These are phyloP conservation scores for Trichoderma semiorbis DNA, from an alignment of 2,329 filamentous ascomycete genomes.

Conservation along the genomic window DNA sequence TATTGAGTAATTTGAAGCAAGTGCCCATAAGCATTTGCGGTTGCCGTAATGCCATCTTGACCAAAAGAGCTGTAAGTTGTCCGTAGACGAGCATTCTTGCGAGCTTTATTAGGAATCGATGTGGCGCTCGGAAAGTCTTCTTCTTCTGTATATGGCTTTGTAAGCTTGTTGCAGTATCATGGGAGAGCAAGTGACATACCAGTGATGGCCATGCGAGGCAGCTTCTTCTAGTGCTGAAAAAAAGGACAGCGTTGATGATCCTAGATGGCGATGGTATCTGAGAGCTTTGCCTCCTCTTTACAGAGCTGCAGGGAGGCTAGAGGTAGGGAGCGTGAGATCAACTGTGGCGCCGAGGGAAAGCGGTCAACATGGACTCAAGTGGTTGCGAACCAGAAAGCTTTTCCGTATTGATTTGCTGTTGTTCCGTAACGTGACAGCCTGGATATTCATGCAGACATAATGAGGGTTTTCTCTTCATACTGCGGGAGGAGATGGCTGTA, in stretches of 20 bases:
- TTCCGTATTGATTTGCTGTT: neutral
- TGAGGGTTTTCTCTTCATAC: neutral
- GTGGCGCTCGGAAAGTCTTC: neutral
- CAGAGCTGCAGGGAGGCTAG: neutral
- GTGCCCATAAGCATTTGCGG: neutral
- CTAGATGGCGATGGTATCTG: neutral
- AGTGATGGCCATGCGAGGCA: neutral
- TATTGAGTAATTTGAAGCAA: neutral
- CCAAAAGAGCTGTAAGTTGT: neutral
- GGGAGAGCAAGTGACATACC: neutral
- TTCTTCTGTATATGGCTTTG: neutral
- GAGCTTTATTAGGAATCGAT: neutral
- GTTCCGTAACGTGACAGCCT: neutral
- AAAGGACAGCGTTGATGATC: neutral
- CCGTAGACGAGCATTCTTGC: neutral
- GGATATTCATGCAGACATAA: neutral
- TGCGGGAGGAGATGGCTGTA: neutral
- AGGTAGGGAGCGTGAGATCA: neutral
- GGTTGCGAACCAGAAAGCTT: neutral
- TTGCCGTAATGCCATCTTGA: neutral
- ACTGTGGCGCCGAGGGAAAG: neutral
- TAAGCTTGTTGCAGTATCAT: neutral
- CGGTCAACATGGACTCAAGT: neutral
- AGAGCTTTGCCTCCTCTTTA: neutral
- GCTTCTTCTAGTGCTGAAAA: neutral